Evolutionary conservation across 2,329 filamentous ascomycete species (phyloP).

Genomic region (Immersiporthe knoxdaviesiana): DNA sequence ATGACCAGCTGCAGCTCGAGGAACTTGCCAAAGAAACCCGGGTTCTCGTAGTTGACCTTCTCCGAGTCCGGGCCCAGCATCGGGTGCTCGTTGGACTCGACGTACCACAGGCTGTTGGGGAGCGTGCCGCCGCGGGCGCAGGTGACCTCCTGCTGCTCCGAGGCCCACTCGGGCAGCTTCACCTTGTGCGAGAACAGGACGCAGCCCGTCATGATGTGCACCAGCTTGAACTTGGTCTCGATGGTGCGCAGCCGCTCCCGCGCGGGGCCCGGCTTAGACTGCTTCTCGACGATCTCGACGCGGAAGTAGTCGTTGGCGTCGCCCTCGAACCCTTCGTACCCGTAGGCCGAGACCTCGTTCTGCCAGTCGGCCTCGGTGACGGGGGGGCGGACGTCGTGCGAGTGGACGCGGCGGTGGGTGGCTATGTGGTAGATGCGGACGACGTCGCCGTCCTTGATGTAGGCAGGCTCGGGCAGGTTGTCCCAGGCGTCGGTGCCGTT

Average conservation of each 20-base stretch:
- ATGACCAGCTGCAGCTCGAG: constrained; percentile 97
- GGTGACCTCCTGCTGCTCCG: constrained; percentile 98
- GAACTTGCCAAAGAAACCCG: constrained; percentile 97
- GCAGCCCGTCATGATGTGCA: constrained; percentile 97
- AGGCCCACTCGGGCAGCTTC: constrained; percentile 97
- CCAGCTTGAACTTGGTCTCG: constrained; percentile 92
- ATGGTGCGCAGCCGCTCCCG: constrained; percentile 90
- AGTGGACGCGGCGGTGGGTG: constrained; percentile 90
- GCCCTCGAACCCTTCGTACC: constrained; percentile 93
- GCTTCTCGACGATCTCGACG: constrained; percentile 88
- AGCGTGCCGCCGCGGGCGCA: constrained; percentile 89
- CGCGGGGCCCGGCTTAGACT: constrained; percentile 77
- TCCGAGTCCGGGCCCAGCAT: constrained; percentile 74
- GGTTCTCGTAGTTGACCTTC: constrained; percentile 93
- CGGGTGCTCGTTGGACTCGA: constrained; percentile 89
- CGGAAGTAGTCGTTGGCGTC: constrained; percentile 97
- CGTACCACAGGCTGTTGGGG: constrained; percentile 96
- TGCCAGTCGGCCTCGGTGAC: constrained; percentile 91
- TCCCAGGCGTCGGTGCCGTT: constrained; percentile 87
- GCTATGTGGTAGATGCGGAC: constrained; percentile 82
- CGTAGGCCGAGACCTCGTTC: constrained; percentile 94
- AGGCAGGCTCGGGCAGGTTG: constrained; percentile 63
- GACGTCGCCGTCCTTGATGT: constrained; percentile 78
- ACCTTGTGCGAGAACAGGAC: constrained; percentile 98
- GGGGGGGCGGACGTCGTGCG: constrained; percentile 88